These are phyloP conservation scores for Fraxinus xanthoxyloides DNA, from an alignment of 305 asterid genomes.

Conservation along the genomic window DNA sequence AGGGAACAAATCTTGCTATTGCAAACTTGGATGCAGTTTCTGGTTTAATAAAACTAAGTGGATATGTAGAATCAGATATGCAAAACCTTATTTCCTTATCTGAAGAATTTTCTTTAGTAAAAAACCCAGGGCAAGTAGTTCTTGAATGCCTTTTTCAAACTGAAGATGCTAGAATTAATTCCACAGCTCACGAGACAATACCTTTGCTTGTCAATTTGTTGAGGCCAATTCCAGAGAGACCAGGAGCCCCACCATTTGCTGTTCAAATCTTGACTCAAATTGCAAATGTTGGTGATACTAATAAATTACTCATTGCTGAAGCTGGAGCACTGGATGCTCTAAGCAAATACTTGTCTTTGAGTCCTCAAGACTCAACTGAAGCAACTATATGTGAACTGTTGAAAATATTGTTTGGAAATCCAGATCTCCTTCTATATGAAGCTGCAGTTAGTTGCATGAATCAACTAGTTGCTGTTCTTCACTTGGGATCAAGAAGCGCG, in stretches of 20 bases:
- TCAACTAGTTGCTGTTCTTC: slow-evolving; percentile 88
- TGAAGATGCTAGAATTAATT: slow-evolving; percentile 69
- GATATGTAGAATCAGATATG: slow-evolving; percentile 62
- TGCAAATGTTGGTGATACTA: slow-evolving; percentile 67
- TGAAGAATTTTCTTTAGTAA: slow-evolving; percentile 66
- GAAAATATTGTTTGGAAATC: slow-evolving; percentile 63
- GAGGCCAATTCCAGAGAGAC: slow-evolving; percentile 82
- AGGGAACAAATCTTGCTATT: slow-evolving; percentile 59
- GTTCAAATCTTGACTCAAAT: slow-evolving; percentile 68
- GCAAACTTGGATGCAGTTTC: slow-evolving; percentile 71
- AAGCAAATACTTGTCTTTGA: slow-evolving; percentile 74
- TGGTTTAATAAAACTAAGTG: slow-evolving; percentile 62
- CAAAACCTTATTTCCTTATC: slow-evolving; percentile 61
- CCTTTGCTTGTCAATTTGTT: slow-evolving; percentile 81
- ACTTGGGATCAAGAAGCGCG: slow-evolving; percentile 80
- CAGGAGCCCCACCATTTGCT: slow-evolving; percentile 75
- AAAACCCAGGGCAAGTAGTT: slow-evolving; percentile 70
- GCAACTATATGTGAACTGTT: slow-evolving; percentile 69
- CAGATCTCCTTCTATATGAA: slow-evolving; percentile 56
- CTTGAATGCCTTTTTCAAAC: slow-evolving; percentile 60
- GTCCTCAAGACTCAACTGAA: slow-evolving; percentile 84
- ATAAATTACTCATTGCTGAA: slow-evolving; percentile 79
- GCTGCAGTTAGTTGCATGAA: slow-evolving; percentile 66
- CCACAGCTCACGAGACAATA: slow-evolving; percentile 60
- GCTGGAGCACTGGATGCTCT: slow-evolving; percentile 78